Evolutionary conservation across 169 alveolate genomes (phyloP).

Genomic region (Amoebophrya sp.): DNA sequence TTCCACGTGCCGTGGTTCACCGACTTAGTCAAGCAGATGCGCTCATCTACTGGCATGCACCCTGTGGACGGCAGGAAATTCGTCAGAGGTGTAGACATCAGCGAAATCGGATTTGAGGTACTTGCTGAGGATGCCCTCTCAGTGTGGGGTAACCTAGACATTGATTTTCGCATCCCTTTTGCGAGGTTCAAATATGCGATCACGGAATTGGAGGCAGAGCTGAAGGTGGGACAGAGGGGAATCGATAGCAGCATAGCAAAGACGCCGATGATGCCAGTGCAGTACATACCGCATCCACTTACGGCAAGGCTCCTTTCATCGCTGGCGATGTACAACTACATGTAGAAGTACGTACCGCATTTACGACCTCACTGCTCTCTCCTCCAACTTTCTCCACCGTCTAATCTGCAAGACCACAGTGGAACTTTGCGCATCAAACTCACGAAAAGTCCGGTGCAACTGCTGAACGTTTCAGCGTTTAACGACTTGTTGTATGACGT

Average conservation of each 20-base stretch:
- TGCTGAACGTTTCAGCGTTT: not conserved
- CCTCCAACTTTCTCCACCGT: not conserved
- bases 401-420: not conserved
- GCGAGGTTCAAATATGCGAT: not conserved
- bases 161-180: not conserved
- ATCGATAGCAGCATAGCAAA: not conserved
- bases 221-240: not conserved
- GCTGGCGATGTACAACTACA: too few relatives aligned
- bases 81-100: not conserved
- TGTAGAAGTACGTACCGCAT: not conserved
- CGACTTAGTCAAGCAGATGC: not conserved
- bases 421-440: not conserved
- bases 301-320: too few relatives aligned
- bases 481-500: not conserved
- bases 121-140: not conserved
- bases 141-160: not conserved
- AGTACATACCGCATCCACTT: not conserved
- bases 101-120: not conserved
- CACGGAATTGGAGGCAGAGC: not conserved
- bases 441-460: not conserved
- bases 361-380: not conserved
- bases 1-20: constrained; percentile 19
- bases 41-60: not conserved
- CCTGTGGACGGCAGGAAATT: not conserved
- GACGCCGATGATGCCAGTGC: not conserved